Evolutionary conservation across 352 stramenopile species (phyloP).

Genomic region (Pythium dissimile): DNA sequence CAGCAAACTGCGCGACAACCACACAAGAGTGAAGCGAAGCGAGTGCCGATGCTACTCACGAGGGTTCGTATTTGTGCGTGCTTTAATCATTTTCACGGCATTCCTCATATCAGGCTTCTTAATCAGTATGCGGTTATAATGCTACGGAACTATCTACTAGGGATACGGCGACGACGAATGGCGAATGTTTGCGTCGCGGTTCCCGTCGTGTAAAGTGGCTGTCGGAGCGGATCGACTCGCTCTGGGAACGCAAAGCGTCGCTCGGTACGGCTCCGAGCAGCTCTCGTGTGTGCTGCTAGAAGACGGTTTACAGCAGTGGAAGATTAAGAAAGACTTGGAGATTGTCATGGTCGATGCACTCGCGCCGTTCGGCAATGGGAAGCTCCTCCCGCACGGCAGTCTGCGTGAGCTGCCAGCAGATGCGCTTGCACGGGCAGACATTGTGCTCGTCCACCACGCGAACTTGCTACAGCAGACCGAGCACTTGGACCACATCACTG

Average conservation of each 20-base stretch:
- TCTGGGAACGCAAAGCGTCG: constrained; percentile 7
- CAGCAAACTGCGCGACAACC: neutral
- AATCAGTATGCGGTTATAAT: no score
- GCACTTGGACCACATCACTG: constrained; percentile 16
- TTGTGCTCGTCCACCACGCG: constrained; percentile 62
- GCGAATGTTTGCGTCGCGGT: constrained; percentile 45
- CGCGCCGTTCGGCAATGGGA: constrained; percentile 63
- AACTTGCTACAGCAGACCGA: constrained; percentile 26
- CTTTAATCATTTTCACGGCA: neutral
- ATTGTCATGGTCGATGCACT: constrained; percentile 72
- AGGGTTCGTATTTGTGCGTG: constrained; percentile 23
- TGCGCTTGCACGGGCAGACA: constrained; percentile 41
- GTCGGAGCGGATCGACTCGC: constrained; percentile 36
- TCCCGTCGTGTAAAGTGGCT: constrained; percentile 41
- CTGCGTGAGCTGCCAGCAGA: constrained; percentile 44
- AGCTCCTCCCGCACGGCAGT: constrained; percentile 50
- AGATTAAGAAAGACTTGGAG: constrained; percentile 54
- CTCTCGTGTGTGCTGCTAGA: constrained; percentile 50
- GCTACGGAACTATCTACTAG: constrained; percentile 8
- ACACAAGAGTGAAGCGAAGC: neutral
- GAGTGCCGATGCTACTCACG: constrained; percentile 48
- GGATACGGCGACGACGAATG: constrained; percentile 73
- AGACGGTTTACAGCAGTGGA: constrained; percentile 71
- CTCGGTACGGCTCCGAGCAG: constrained; percentile 12
- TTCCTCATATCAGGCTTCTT: neutral